A percentile compares a stretch with the other conserved stretches of the same genome.
Conservation (phyloP, 768 basidiomycete genomes). For the Steccherinum ochraceum region DNA sequence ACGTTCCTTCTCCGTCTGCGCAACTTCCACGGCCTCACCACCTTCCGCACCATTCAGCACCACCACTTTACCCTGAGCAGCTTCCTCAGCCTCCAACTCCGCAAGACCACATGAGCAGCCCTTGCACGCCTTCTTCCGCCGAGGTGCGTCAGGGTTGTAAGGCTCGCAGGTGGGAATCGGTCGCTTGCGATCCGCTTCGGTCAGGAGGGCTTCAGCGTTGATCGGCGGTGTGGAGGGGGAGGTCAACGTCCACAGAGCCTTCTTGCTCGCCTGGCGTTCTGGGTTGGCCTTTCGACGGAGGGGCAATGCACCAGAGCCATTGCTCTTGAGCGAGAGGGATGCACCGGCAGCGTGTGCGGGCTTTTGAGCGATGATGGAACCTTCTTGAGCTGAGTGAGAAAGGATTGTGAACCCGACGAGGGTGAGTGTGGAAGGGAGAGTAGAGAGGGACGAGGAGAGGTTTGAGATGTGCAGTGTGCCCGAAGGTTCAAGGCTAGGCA, state of each 20-base stretch:
- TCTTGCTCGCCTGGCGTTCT: slow-evolving; percentile 68
- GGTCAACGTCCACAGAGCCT: slow-evolving; percentile 82
- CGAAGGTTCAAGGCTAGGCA: slow-evolving; percentile 52
- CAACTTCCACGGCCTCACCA: slow-evolving; percentile 53
- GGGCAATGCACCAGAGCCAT: slow-evolving; percentile 30
- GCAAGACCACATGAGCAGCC: slow-evolving; percentile 94
- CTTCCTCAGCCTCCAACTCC: slow-evolving; percentile 86
- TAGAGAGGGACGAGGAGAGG: slow-evolving; percentile 35
- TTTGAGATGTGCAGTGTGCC: slow-evolving; percentile 68
- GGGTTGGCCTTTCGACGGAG: slow-evolving; percentile 47
- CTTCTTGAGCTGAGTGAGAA: slow-evolving; percentile 31
- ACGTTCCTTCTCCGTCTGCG: slow-evolving; percentile 56
- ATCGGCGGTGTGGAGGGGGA: slow-evolving; percentile 67
- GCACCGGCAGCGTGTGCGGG: slow-evolving; percentile 39
- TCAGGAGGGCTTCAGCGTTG: slow-evolving; percentile 79
- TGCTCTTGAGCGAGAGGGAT: slow-evolving; percentile 35
- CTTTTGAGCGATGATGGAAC: slow-evolving; percentile 64
- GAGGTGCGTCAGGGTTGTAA: slow-evolving; percentile 38
- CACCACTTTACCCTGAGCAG: slow-evolving; percentile 52
- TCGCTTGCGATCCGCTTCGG: slow-evolving; percentile 72
- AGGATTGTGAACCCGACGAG: slow-evolving; percentile 61
- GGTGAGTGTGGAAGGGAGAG: slow-evolving; percentile 52
- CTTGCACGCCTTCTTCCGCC: slow-evolving; percentile 91
- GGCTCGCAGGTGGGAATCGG: slow-evolving; percentile 79
- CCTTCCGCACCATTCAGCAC: slow-evolving; percentile 58